A percentile compares a stretch with the other conserved stretches of the same genome.
Evolutionary conservation across 108 stramenopile genomes (phyloP).

Genomic region (Skeletonema tropicum): DNA sequence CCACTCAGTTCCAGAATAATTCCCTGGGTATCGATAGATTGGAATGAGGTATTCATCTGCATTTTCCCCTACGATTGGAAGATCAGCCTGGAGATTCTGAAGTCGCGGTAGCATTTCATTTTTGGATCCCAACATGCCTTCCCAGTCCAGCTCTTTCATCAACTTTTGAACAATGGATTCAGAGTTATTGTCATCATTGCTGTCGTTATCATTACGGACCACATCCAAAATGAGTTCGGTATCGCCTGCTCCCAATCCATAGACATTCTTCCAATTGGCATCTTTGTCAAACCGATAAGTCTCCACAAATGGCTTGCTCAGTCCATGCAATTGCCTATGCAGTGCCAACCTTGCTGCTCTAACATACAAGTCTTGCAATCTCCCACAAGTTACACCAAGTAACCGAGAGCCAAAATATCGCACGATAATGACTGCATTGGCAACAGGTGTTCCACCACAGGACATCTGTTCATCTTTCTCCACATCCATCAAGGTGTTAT

Average conservation of each 20-base stretch:
- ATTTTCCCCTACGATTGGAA: slow-evolving; percentile 24
- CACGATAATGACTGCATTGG: slow-evolving; percentile 61
- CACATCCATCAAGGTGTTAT: slow-evolving; percentile 1
- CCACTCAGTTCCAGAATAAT: slow-evolving; percentile 77
- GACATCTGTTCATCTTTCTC: not conserved
- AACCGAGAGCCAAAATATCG: slow-evolving; percentile 56
- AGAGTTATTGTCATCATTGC: not conserved
- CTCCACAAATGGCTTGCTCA: slow-evolving; percentile 41
- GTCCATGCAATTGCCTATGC: slow-evolving; percentile 57
- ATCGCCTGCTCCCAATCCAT: slow-evolving; percentile 80
- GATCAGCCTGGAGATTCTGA: slow-evolving; percentile 80
- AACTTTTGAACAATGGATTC: slow-evolving; percentile 31
- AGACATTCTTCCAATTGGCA: slow-evolving; percentile 43
- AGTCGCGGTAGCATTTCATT: slow-evolving; percentile 66
- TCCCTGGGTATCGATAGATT: slow-evolving; percentile 79
- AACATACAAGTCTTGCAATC: slow-evolving; percentile 59
- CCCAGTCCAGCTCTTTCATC: slow-evolving; percentile 69
- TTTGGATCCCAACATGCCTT: slow-evolving; percentile 66
- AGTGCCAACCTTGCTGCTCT: slow-evolving; percentile 53
- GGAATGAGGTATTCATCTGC: slow-evolving; percentile 37
- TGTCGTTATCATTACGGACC: slow-evolving; percentile 15
- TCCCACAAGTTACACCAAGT: slow-evolving; percentile 75
- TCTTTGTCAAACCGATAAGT: slow-evolving; percentile 19
- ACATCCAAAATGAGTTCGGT: slow-evolving; percentile 72
- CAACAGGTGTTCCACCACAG: slow-evolving; percentile 19